These are phyloP conservation scores for Podaxis sp. DNA, from an alignment of 768 basidiomycete species.

Conservation along the genomic window DNA sequence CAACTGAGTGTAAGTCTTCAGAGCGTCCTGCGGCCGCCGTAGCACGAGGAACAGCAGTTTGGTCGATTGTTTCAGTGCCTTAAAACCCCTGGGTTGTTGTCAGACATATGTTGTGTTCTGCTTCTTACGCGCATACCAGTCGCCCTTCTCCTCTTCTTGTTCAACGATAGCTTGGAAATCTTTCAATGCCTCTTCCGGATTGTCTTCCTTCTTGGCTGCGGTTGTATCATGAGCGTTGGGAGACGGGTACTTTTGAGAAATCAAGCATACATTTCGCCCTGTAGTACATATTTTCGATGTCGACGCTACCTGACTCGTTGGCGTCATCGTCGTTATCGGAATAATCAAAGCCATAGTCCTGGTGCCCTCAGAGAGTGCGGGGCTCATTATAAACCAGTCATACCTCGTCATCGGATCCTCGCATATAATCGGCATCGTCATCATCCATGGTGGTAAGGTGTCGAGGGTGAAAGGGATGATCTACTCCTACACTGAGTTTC, in stretches of 20 bases:
- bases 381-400: conserved; percentile 12
- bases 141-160: conserved; percentile 87
- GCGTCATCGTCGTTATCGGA: conserved; percentile 87
- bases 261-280: conserved; percentile 81
- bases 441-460: conserved; percentile 63
- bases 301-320: conserved; percentile 74
- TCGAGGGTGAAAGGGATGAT: not conserved
- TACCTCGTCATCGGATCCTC: conserved; percentile 83
- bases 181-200: conserved; percentile 85
- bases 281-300: conserved; percentile 98
- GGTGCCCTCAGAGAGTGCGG: conserved; percentile 11
- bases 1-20: conserved; percentile 80
- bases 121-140: conserved; percentile 60
- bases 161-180: conserved; percentile 88
- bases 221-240: conserved; percentile 2
- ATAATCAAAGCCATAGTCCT: conserved; percentile 97
- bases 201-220: conserved; percentile 89
- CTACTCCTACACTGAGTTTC: not conserved
- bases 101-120: not conserved
- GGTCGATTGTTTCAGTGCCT: conserved; percentile 95
- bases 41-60: conserved; percentile 85
- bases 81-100: conserved; percentile 78
- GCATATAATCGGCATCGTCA: conserved; percentile 93
- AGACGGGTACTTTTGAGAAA: not conserved
- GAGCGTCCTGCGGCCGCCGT: conserved; percentile 76